Conservation (phyloP, 495 filamentous ascomycete species). For the Clavariopsis aquatica region DNA sequence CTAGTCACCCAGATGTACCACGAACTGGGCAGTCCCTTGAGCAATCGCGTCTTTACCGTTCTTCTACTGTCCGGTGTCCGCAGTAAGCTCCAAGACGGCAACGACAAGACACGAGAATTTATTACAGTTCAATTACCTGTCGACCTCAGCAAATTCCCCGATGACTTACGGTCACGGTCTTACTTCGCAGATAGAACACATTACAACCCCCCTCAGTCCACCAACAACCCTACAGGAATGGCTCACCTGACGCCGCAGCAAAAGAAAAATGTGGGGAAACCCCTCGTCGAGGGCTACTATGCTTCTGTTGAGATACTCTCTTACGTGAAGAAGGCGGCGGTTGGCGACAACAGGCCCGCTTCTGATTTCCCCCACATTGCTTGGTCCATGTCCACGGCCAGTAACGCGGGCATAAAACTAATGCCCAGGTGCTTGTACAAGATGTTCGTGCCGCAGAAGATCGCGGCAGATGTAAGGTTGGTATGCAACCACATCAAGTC, state of each 20-base stretch:
- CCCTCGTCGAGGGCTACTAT: slow-evolving; percentile 44
- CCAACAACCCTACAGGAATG: background rate
- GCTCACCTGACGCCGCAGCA: background rate
- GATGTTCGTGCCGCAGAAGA: slow-evolving; percentile 61
- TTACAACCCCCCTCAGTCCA: background rate
- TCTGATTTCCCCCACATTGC: slow-evolving; percentile 44
- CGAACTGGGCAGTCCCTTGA: slow-evolving; percentile 51
- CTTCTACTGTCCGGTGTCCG: slow-evolving; percentile 44
- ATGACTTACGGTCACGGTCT: slow-evolving; percentile 23
- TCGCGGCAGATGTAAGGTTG: slow-evolving; percentile 71
- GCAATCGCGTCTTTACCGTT: slow-evolving; percentile 59
- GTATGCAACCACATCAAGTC: slow-evolving; percentile 51
- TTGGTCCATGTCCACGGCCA: slow-evolving; percentile 73
- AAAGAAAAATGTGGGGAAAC: background rate
- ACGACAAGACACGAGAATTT: background rate
- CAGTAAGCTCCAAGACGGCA: background rate
- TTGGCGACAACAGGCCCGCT: background rate
- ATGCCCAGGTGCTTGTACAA: slow-evolving; percentile 71
- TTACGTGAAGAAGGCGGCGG: slow-evolving; percentile 36
- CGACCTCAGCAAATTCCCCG: slow-evolving; percentile 42
- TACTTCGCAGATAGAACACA: background rate
- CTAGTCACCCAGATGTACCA: slow-evolving; percentile 53
- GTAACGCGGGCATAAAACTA: slow-evolving; percentile 64
- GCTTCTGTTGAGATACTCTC: slow-evolving; percentile 62
- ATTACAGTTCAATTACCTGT: slow-evolving; percentile 46